Evolutionary conservation across 164 flowering plant genomes (phyloP).

Genomic region (Protea cynaroides): DNA sequence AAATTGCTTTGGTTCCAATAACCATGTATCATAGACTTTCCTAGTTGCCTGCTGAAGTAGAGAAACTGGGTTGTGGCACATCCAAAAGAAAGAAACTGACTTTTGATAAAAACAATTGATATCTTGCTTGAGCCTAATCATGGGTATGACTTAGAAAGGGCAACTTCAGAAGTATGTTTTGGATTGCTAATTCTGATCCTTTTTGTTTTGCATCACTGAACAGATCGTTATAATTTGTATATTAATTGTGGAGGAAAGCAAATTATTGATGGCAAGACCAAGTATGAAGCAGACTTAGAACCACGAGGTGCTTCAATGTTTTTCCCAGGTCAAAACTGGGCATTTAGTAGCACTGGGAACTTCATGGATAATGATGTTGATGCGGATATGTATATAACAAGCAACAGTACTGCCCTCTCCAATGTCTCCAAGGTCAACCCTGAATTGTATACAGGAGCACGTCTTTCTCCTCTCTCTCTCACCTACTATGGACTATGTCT

Average conservation of each 20-base stretch:
- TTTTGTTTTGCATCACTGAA: neutral
- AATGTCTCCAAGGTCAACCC: conserved; percentile 19
- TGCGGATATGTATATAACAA: conserved; percentile 36
- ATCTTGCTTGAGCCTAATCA: neutral
- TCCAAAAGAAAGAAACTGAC: neutral
- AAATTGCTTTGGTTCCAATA: too few relatives aligned
- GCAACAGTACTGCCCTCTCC: conserved; percentile 38
- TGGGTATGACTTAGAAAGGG: neutral
- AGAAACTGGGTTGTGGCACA: too few relatives aligned
- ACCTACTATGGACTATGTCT: conserved; percentile 35
- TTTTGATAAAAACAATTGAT: neutral
- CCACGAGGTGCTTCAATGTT: conserved; percentile 65
- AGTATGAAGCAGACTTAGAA: conserved; percentile 55
- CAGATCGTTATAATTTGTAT: conserved; percentile 48
- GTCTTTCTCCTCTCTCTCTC: conserved; percentile 33
- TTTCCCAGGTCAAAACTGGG: conserved; percentile 52
- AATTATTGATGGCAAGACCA: conserved; percentile 15
- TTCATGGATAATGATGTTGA: conserved; percentile 65
- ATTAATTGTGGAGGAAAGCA: conserved; percentile 74
- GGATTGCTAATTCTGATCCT: too few relatives aligned
- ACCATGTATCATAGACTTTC: too few relatives aligned
- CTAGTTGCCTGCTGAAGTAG: too few relatives aligned
- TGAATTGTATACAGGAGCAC: conserved; percentile 47
- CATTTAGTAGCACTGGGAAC: conserved; percentile 78
- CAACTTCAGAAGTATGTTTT: too few relatives aligned